Evolutionary conservation across 345 rosid species (phyloP), one percentile per base, ranked within the genome.

Genomic region (Orychophragmus violaceus): DNA sequence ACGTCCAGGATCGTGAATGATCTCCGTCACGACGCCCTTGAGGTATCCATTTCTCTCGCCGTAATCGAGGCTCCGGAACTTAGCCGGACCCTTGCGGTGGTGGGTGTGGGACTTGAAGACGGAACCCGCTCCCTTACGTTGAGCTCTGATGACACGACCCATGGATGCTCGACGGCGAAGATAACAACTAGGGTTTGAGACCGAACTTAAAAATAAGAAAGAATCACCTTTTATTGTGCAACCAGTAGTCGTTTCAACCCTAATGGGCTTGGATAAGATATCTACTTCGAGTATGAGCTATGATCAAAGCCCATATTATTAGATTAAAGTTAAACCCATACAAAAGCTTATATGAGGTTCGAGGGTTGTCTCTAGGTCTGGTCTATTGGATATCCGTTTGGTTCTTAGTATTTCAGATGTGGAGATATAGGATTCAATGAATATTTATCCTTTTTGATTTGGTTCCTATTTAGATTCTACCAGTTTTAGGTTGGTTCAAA

Each of bases 121-220:
- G 24, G 89, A 87, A 10, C 93, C 89, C 0, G 89, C 85, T 17
- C 93, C 93, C 81, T 87, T 87, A 63, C 89, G 80, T 57, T 84
- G 93, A n/a, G 87, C 89, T 54, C 93, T 77, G 62, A 87, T 87
- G 5, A 87, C 93, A 18, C 89, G 79, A 58, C 93, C 93, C 93
- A 87, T 84, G 55, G 48, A 64, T 32, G 50, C 54, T 53, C 27
- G 66, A 23, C 70, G 65, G 70, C 70, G 53, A 49, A 13, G 59
- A 2, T 24, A 1, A n/a, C 22, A 46, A 21, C 1, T 55, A 64
- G 70, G 70, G 69, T 63, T 71, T 46, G 68, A 42, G 74, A 21
- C 36, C 42, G 41, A 59, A 49, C 51, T 49, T 5, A 10, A 5
- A 1, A 5, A 18, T 21, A 46, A 4, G 54, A 14, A 70, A 39